Base-by-base conservation (phyloP, 371 early-diverging fungal genomes). In the Mortierella sp. region DNA sequence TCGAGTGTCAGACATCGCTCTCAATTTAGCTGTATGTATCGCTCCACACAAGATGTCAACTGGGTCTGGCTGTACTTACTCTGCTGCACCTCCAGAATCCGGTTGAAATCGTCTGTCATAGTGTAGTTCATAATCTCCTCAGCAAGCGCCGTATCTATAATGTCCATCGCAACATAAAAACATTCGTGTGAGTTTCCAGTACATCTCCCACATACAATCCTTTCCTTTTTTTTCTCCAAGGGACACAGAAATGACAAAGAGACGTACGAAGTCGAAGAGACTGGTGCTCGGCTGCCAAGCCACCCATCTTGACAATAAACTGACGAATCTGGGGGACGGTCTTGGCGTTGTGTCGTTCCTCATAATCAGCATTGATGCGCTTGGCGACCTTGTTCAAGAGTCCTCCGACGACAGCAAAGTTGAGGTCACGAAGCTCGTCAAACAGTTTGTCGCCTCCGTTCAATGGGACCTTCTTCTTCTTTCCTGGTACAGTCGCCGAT, bases 321-420 rank as follows among this genome's bases (percentile, higher is more conserved):
- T 96, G 93, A 64, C 96, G 92, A 68, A 98, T 92, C 82, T 97
- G 94, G 7, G 94, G 89, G 4, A 96, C 93, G 0, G 98, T 97
- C 76, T 94, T 94, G 40, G 97, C 96, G 76, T 94, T 89, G 87
- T 97, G 96, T 19, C 97, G 91, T 73, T 92, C 92, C 79, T 97
- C 96, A 76, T 96, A 95, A 64, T 96, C 92, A 14, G 92, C 92
- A 66, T 96, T 94, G 65, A 98, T 91, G 44, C 93, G 87, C 70
- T 92, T 91, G 0, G 98, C 97, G 68, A 96, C 90, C 73, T 93
- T 92, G 82, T 94, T 95, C 65, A 98, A 85, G 71, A 93, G 86
- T 14, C 91, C 89, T 34, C 95, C 96, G 2, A 97, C 97, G 7
- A 94, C 94, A 0, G 96, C 92, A 88, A 98, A 97, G 77, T 97